These are phyloP conservation scores for Xanthoconium stramineum DNA, from an alignment of 768 basidiomycete genomes.

Conservation along the genomic window DNA sequence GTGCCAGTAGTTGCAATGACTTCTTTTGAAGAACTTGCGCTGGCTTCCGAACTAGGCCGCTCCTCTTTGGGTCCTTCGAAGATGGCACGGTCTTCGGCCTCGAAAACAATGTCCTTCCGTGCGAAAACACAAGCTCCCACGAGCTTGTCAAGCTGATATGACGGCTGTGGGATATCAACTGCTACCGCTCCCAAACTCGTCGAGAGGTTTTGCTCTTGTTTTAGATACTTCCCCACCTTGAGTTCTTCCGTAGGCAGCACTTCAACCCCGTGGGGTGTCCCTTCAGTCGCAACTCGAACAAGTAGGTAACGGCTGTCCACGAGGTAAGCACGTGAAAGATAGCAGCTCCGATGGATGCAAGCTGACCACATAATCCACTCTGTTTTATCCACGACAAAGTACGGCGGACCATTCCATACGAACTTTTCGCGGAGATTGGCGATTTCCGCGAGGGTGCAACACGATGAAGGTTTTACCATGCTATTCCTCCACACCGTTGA, in stretches of 20 bases:
- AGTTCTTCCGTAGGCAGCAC: background rate
- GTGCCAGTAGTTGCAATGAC: background rate
- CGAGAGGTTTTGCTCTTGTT: constrained; percentile 40
- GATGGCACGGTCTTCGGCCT: constrained; percentile 48
- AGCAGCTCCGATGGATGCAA: background rate
- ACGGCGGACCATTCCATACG: constrained; percentile 47
- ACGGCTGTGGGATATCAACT: constrained; percentile 57
- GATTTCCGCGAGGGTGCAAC: constrained; percentile 62
- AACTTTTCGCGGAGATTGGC: constrained; percentile 60
- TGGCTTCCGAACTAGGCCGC: background rate
- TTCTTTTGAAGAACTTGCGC: background rate
- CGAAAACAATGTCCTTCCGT: constrained; percentile 41
- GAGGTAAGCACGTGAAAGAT: background rate
- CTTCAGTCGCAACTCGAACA: constrained; percentile 39
- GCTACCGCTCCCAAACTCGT: constrained; percentile 9
- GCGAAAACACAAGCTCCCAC: constrained; percentile 40
- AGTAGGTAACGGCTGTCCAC: constrained; percentile 57
- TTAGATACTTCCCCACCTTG: constrained; percentile 38
- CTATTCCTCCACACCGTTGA: constrained; percentile 49
- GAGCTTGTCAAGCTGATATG: constrained; percentile 50
- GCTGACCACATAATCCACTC: constrained; percentile 69
- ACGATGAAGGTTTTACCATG: constrained; percentile 41
- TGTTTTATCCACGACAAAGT: constrained; percentile 61
- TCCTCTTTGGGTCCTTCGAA: constrained; percentile 29
- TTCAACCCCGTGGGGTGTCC: background rate